Conservation (phyloP, 2,329 filamentous ascomycete genomes). For the Ampelomyces quisqualis region DNA sequence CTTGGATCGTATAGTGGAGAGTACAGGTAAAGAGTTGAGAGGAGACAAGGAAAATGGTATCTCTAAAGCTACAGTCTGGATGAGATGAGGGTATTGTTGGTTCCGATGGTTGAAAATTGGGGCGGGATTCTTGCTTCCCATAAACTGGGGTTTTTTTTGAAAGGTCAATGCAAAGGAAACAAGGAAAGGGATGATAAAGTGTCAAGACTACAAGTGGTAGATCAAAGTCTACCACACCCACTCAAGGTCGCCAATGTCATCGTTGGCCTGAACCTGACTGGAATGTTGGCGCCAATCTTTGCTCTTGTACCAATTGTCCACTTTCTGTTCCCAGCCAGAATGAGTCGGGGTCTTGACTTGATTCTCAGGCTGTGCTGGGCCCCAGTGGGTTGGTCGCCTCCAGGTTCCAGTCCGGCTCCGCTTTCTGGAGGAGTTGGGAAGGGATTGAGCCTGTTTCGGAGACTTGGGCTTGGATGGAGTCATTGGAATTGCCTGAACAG, state of each 20-base stretch:
- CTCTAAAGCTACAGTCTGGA: slow-evolving; percentile 43
- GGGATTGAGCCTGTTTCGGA: slow-evolving; percentile 36
- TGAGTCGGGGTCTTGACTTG: slow-evolving; percentile 6
- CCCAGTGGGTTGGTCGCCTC: slow-evolving; percentile 40
- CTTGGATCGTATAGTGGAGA: slow-evolving; percentile 23
- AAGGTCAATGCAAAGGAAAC: slow-evolving; percentile 25
- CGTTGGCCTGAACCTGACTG: slow-evolving; percentile 43
- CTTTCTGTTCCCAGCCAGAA: slow-evolving; percentile 38
- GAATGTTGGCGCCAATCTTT: slow-evolving; percentile 54
- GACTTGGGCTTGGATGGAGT: slow-evolving; percentile 46
- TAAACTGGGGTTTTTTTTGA: slow-evolving; percentile 16
- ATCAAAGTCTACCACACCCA: slow-evolving; percentile 85
- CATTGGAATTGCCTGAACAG: slow-evolving; percentile 50
- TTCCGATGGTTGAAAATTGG: slow-evolving; percentile 13
- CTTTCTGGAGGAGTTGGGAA: slow-evolving; percentile 41
- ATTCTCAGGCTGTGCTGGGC: slow-evolving; percentile 41
- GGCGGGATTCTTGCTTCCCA: slow-evolving; percentile 30
- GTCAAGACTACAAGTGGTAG: slow-evolving; percentile 59
- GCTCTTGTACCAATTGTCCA: slow-evolving; percentile 48
- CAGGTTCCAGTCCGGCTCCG: slow-evolving; percentile 44
- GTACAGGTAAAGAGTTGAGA: slow-evolving; percentile 27
- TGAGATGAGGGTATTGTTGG: slow-evolving; percentile 20
- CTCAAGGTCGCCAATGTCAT: slow-evolving; percentile 79
- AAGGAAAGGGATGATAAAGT: slow-evolving; percentile 40
- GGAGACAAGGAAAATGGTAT: slow-evolving; percentile 43